Evolutionary conservation across 1,284 basidiomycete species (phyloP).

Genomic region (Volvariella volvacea): DNA sequence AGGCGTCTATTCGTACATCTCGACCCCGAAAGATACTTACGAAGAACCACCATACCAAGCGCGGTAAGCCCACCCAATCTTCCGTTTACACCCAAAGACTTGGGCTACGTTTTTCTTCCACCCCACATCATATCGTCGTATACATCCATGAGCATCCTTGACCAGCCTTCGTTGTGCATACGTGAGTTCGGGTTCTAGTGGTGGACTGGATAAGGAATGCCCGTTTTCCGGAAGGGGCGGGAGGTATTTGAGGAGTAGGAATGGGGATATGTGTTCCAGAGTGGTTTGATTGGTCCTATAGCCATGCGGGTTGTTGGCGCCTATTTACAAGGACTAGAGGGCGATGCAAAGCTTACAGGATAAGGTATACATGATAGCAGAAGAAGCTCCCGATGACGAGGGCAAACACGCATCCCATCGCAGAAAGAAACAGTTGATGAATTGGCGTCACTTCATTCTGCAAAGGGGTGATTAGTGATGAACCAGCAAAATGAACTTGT

Average conservation of each 20-base stretch:
- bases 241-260: slow-evolving; percentile 63
- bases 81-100: slow-evolving; percentile 50
- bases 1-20: background rate
- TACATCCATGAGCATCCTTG: slow-evolving; percentile 54
- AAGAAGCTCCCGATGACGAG: slow-evolving; percentile 74
- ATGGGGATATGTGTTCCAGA: slow-evolving; percentile 74
- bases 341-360: slow-evolving; percentile 18
- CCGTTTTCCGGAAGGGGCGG: slow-evolving; percentile 47
- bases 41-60: slow-evolving; percentile 54
- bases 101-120: slow-evolving; percentile 67
- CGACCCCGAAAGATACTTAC: slow-evolving; percentile 41
- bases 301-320: too few relatives aligned
- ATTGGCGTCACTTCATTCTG: slow-evolving; percentile 65
- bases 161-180: slow-evolving; percentile 64
- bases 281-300: slow-evolving; percentile 87
- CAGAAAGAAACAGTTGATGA: slow-evolving; percentile 61
- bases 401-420: slow-evolving; percentile 56
- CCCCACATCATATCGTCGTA: slow-evolving; percentile 74
- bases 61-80: slow-evolving; percentile 44
- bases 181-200: slow-evolving; percentile 72
- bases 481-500: slow-evolving; percentile 1
- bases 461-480: slow-evolving; percentile 2
- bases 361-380: slow-evolving; percentile 74
- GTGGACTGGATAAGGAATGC: slow-evolving; percentile 54
- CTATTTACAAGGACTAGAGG: slow-evolving; percentile 26